Percentiles rank a stretch among this genome's conserved stretches.
Evolutionary conservation across 1,139 yeast genomes (phyloP).

Genomic region (Lodderomyces oxycetoniae): DNA sequence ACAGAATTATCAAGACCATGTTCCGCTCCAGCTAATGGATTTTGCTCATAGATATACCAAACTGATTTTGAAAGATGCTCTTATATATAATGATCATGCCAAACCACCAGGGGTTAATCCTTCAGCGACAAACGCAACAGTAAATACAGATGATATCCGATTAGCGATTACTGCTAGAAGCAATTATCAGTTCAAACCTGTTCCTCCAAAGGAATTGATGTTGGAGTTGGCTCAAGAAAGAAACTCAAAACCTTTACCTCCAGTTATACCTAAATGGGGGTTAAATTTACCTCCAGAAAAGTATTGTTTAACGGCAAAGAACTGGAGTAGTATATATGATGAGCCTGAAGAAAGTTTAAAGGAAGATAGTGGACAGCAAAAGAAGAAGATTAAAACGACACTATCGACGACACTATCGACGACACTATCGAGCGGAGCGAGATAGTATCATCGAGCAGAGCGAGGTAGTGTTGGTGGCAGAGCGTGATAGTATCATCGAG

Average conservation of each 20-base stretch:
- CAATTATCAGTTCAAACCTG: constrained; percentile 91
- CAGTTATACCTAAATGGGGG: constrained; percentile 90
- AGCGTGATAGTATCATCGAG: too few relatives aligned
- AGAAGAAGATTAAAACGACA: constrained; percentile 5
- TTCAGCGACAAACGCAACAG: constrained; percentile 36
- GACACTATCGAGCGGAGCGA: too few relatives aligned
- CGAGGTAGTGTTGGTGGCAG: too few relatives aligned
- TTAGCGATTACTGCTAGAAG: constrained; percentile 91
- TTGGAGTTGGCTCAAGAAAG: constrained; percentile 90
- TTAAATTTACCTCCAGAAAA: constrained; percentile 94
- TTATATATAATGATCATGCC: constrained; percentile 81
- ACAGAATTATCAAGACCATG: constrained; percentile 89
- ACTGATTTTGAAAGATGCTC: constrained; percentile 83
- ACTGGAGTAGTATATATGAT: constrained; percentile 52
- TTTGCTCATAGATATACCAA: constrained; percentile 89
- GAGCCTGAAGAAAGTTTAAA: constrained; percentile 24
- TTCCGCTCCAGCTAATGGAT: constrained; percentile 92
- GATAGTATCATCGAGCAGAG: too few relatives aligned
- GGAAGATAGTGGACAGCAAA: constrained; percentile 6
- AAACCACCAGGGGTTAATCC: constrained; percentile 34
- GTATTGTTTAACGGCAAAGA: constrained; percentile 83
- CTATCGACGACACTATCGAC: too few relatives aligned
- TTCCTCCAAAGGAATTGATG: constrained; percentile 88
- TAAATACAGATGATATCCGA: constrained; percentile 85
- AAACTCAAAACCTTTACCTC: constrained; percentile 84